phyloP scores from a whole-genome alignment of 2,329 filamentous ascomycete genomes.

The Plenodomus biglobosus region DNA sequence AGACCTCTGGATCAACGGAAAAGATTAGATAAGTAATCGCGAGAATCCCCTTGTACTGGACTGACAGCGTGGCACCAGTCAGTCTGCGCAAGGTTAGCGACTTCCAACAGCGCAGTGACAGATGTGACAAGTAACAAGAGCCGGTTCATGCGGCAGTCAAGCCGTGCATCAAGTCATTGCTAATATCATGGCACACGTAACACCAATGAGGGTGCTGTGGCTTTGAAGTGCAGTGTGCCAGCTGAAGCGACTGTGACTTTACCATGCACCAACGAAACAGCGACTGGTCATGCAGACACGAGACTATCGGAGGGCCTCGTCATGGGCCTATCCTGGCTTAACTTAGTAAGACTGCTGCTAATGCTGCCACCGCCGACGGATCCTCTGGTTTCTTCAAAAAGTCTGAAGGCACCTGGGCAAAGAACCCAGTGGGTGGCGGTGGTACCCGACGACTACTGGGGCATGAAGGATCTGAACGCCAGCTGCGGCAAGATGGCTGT shows the following conservation, averaged over 20 bases:
- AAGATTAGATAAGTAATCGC: constrained; percentile 26
- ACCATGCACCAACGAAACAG: constrained; percentile 54
- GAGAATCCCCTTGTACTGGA: not conserved
- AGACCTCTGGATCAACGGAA: constrained; percentile 37
- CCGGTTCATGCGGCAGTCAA: constrained; percentile 45
- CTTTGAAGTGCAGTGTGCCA: constrained; percentile 50
- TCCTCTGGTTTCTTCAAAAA: constrained; percentile 60
- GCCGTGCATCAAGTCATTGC: not conserved
- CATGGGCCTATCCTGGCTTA: constrained; percentile 44
- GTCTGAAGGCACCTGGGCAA: constrained; percentile 56
- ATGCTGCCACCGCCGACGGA: constrained; percentile 53
- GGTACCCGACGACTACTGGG: constrained; percentile 55
- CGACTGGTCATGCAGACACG: constrained; percentile 54
- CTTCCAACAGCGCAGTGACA: constrained; percentile 44
- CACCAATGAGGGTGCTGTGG: constrained; percentile 26
- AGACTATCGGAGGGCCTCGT: constrained; percentile 40
- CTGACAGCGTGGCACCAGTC: constrained; percentile 15
- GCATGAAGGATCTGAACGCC: constrained; percentile 50
- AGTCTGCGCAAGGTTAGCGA: constrained; percentile 31
- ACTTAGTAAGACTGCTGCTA: constrained; percentile 48
- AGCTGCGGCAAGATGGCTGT: constrained; percentile 54
- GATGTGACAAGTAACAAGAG: constrained; percentile 57
- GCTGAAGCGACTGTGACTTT: constrained; percentile 52
- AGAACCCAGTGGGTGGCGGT: constrained; percentile 44
- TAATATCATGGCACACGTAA: constrained; percentile 19